Conservation (phyloP, 2,329 filamentous ascomycete species). For the Claviceps arundinis region DNA sequence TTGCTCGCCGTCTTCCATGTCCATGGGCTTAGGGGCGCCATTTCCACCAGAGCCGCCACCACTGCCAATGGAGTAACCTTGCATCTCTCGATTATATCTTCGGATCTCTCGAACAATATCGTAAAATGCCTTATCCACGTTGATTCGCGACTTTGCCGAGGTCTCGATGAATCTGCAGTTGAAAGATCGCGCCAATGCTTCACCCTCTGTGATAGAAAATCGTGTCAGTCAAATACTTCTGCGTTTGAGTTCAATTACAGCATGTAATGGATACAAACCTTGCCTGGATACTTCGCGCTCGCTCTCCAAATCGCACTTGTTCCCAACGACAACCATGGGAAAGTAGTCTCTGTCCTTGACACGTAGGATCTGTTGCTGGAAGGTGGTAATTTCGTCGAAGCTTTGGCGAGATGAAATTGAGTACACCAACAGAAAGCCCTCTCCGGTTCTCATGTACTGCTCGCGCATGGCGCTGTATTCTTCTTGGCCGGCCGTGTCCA, state of each 20-base stretch:
- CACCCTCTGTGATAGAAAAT: conserved; percentile 54
- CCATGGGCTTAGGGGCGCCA: conserved; percentile 59
- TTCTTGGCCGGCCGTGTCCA: conserved; percentile 96
- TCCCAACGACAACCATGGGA: conserved; percentile 96
- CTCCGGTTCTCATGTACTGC: conserved; percentile 98
- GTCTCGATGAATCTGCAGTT: conserved; percentile 99
- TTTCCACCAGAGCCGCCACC: conserved; percentile 48
- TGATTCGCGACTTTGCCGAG: conserved; percentile 93
- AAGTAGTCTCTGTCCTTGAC: conserved; percentile 99
- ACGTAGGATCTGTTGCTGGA: conserved; percentile 94
- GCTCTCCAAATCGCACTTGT: conserved; percentile 95
- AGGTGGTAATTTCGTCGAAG: conserved; percentile 96
- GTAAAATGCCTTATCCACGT: conserved; percentile 97
- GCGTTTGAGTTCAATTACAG: background rate
- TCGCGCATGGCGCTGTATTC: conserved; percentile 99
- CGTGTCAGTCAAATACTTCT: background rate
- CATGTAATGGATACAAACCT: conserved; percentile 44
- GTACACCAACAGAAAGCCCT: conserved; percentile 95
- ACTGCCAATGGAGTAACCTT: conserved; percentile 64
- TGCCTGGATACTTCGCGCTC: conserved; percentile 86
- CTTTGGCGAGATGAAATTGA: conserved; percentile 95
- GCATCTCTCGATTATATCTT: conserved; percentile 97
- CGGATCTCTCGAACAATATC: conserved; percentile 96
- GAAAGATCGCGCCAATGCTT: conserved; percentile 73
- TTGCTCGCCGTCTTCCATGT: conserved; percentile 56